Evolutionary conservation across 345 rosid genomes (phyloP).

Genomic region (Syzygium grande): DNA sequence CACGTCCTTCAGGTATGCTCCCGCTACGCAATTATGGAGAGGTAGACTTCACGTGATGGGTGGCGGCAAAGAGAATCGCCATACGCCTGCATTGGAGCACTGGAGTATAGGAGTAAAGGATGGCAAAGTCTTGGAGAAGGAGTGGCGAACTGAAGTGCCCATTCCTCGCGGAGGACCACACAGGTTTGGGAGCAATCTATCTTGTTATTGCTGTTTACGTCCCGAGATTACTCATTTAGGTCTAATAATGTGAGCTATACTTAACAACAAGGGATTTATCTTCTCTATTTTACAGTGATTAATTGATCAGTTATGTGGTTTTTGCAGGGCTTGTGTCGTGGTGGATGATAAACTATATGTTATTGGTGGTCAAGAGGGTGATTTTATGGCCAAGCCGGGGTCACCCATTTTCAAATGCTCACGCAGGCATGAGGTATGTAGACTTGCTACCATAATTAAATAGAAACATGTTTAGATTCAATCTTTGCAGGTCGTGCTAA

Average conservation of each 20-base stretch:
- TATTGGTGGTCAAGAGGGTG: constrained; percentile 91
- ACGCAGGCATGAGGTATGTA: constrained; percentile 63
- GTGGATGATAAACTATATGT: constrained; percentile 42
- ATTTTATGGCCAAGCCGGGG: constrained; percentile 82
- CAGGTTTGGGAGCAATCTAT: constrained; percentile 25
- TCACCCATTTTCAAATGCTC: constrained; percentile 84
- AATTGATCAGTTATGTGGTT: neutral
- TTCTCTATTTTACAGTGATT: neutral
- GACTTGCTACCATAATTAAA: neutral
- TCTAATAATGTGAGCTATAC: neutral
- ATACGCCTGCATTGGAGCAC: constrained; percentile 64
- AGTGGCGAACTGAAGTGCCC: constrained; percentile 57
- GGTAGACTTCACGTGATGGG: constrained; percentile 93
- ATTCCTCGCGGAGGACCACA: constrained; percentile 96
- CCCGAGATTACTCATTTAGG: neutral
- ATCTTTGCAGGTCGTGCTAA: neutral
- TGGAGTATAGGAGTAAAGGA: constrained; percentile 83
- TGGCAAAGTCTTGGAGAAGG: constrained; percentile 55
- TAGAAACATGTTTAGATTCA: neutral
- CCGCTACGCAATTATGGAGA: constrained; percentile 90
- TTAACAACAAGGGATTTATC: neutral
- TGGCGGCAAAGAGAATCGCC: constrained; percentile 81
- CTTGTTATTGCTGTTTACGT: neutral
- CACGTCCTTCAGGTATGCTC: constrained; percentile 58
- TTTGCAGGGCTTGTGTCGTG: constrained; percentile 53